phyloP scores from a whole-genome alignment of 352 stramenopile species.

The Hyaloperonospora brassicae region DNA sequence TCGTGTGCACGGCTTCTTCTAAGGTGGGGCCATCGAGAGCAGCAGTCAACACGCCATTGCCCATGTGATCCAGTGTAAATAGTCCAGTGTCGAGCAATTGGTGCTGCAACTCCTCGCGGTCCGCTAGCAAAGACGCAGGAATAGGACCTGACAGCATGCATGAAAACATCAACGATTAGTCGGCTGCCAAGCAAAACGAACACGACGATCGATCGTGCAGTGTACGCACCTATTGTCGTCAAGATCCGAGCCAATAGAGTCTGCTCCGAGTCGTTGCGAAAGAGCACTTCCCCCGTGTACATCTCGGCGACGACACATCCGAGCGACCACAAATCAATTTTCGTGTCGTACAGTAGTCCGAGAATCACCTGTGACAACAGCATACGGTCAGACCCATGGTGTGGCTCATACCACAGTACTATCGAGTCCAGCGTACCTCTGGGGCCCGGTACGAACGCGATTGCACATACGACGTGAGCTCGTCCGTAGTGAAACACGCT shows the following conservation, averaged over 20 bases:
- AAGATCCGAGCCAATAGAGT: conserved; percentile 91
- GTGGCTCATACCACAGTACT: not conserved
- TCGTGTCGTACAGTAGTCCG: conserved; percentile 84
- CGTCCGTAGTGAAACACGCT: conserved; percentile 91
- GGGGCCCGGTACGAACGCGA: conserved; percentile 95
- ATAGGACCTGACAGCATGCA: conserved; percentile 40
- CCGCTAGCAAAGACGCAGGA: conserved; percentile 45
- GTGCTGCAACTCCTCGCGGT: conserved; percentile 38
- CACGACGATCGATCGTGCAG: not conserved
- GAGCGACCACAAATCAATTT: conserved; percentile 88
- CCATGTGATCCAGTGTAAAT: conserved; percentile 41
- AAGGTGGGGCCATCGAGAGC: conserved; percentile 36
- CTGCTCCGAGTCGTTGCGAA: conserved; percentile 83
- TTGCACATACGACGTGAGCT: conserved; percentile 96
- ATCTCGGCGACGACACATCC: conserved; percentile 85
- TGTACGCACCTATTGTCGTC: conserved; percentile 46
- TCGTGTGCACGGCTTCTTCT: conserved; percentile 45
- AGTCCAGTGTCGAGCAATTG: conserved; percentile 54
- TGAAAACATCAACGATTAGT: not conserved
- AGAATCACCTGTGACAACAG: conserved; percentile 83
- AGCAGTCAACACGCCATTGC: conserved; percentile 40
- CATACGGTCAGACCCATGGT: not conserved
- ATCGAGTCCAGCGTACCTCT: conserved; percentile 57
- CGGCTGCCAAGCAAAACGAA: not conserved
- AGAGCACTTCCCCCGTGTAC: conserved; percentile 82